Percentiles rank a stretch among this genome's conserved stretches.
phyloP scores from a whole-genome alignment of 768 basidiomycete genomes.

The Asterophora parasitica region DNA sequence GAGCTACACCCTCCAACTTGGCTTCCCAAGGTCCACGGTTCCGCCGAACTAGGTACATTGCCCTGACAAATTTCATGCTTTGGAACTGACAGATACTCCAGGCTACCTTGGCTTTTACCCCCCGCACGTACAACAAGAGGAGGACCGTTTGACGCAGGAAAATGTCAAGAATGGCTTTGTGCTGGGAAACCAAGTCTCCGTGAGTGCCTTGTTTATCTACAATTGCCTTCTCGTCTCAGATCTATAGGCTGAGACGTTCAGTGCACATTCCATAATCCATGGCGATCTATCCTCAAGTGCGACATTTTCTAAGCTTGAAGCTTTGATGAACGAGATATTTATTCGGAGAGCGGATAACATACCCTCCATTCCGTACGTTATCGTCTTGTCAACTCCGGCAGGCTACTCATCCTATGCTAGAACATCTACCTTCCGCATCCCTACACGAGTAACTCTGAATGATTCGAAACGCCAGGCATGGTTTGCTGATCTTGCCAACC shows the following conservation, averaged over 20 bases:
- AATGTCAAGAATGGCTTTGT: slow-evolving; percentile 66
- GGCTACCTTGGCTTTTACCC: slow-evolving; percentile 78
- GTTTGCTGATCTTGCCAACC: slow-evolving; percentile 80
- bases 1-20: slow-evolving; percentile 67
- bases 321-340: slow-evolving; percentile 75
- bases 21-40: slow-evolving; percentile 62
- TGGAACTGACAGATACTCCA: slow-evolving; percentile 22
- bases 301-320: slow-evolving; percentile 58
- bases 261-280: slow-evolving; percentile 49
- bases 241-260: slow-evolving; percentile 59
- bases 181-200: slow-evolving; percentile 50
- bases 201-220: slow-evolving; percentile 27
- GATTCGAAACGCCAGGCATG: slow-evolving; percentile 76
- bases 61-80: background rate
- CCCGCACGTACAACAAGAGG: slow-evolving; percentile 68
- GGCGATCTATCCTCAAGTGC: slow-evolving; percentile 46
- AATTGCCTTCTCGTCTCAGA: background rate
- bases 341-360: slow-evolving; percentile 52
- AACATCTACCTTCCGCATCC: slow-evolving; percentile 68
- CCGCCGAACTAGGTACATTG: slow-evolving; percentile 61
- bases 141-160: slow-evolving; percentile 61
- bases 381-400: background rate
- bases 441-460: slow-evolving; percentile 76
- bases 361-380: slow-evolving; percentile 60
- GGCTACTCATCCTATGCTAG: slow-evolving; percentile 27